Base-by-base conservation (phyloP, 306 rosid species). In the Casuarina cunninghamiana region DNA sequence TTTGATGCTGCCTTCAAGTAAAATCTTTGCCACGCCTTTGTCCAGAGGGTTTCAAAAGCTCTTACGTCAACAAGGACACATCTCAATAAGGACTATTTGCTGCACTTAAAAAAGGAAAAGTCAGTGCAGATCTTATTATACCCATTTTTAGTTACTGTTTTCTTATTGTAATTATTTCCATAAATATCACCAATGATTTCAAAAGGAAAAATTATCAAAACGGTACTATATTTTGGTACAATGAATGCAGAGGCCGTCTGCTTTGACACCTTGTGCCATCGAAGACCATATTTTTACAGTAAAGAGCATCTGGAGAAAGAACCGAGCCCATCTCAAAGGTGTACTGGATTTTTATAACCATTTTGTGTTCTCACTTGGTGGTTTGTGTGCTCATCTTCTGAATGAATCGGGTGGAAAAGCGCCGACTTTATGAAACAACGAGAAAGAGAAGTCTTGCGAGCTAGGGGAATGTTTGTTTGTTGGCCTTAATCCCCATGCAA, bases 401-500 rank as follows among this genome's bases (percentile, higher is more conserved):
- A 72, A 76, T 62, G 75, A 75, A 79, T 75, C 46, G 53, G 75
- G 81, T 60, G 77, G 75, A 78, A 82, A 85, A 50, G 75, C 63
- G 39, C 9, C 17, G 84, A 89, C 89, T 89, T 87, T 84, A 79
- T 63, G 82, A 74, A 81, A 86, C 86, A 66, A 87, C 82, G 71
- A 73, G 61, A 69, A 54, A 8, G 82, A 76, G 55, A 80, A 16
- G 35, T 41, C 6, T 16, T 17, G 53, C 26, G 35, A 65, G 48
- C 45, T 4, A 71, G 17, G 32, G 74, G 49, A 73, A 73, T 48
- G 50, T 66, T 66, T 66, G 49, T 17, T 77, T 80, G 79, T 80
- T 75, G 79, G 82, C 77, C 81, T 77, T 67, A 87, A 83, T 88
- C 88, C 86, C 89, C 88, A 88, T 88, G 97, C 91, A 88, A 61